phyloP scores from a whole-genome alignment of 2,329 filamentous ascomycete genomes.

The Colletotrichum sp. region DNA sequence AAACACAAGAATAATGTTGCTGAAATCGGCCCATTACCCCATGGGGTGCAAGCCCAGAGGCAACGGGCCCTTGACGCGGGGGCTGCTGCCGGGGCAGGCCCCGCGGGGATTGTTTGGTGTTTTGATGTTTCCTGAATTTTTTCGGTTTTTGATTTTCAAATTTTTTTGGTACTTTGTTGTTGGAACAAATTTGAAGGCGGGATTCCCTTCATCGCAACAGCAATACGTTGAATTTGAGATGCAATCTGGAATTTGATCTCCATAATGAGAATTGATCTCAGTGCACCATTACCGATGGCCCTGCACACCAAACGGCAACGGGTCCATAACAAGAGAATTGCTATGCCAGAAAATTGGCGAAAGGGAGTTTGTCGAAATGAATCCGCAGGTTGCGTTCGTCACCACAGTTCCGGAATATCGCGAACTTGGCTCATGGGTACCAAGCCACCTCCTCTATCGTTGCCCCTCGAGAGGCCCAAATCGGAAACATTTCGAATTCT shows the following conservation, averaged over 20 bases:
- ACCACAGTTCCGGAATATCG: background rate
- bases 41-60: background rate
- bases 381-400: background rate
- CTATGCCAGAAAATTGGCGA: background rate
- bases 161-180: background rate
- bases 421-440: accelerated
- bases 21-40: background rate
- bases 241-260: background rate
- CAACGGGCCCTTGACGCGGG: background rate
- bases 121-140: background rate
- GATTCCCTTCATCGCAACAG: background rate
- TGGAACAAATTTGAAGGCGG: background rate
- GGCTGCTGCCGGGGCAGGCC: background rate
- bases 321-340: background rate
- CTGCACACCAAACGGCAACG: background rate
- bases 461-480: background rate
- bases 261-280: background rate
- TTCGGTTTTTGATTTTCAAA: background rate
- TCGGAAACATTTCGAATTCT: background rate
- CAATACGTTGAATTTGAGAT: background rate
- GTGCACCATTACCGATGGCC: background rate
- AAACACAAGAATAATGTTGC: background rate
- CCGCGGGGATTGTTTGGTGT: background rate
- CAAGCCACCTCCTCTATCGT: background rate
- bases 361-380: background rate